Conservation (phyloP, 768 basidiomycete species). For the Hericium coralloides region DNA sequence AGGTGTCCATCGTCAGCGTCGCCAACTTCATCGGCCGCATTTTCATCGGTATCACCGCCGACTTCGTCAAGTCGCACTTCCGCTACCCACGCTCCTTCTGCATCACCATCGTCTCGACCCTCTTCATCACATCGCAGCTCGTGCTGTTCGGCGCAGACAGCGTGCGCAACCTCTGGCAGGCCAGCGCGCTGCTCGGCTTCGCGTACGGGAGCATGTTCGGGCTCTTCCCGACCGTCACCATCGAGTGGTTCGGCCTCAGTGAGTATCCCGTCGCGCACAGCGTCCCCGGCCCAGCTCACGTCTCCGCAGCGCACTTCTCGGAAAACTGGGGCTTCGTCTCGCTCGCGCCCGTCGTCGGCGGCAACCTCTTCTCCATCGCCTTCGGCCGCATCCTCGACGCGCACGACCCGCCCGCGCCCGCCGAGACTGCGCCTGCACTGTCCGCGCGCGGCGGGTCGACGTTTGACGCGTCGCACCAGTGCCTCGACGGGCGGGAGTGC, state of each 20-base stretch:
- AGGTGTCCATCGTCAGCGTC: constrained; percentile 77
- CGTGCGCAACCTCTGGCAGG: constrained; percentile 59
- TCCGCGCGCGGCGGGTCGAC: constrained; percentile 5
- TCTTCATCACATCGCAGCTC: constrained; percentile 70
- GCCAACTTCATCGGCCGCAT: constrained; percentile 78
- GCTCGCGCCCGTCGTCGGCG: constrained; percentile 66
- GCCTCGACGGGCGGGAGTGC: constrained; percentile 17
- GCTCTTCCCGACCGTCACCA: constrained; percentile 61
- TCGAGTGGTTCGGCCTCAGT: constrained; percentile 90
- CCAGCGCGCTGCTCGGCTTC: constrained; percentile 44
- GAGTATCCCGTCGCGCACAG: constrained; percentile 22
- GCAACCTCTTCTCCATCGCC: constrained; percentile 76
- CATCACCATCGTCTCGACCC: constrained; percentile 52
- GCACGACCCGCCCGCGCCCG: constrained; percentile 32
- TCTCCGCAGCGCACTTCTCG: constrained; percentile 52
- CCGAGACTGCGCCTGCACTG: neutral
- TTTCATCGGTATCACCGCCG: constrained; percentile 64
- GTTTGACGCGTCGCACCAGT: constrained; percentile 2
- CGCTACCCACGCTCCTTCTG: constrained; percentile 59
- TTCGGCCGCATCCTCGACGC: constrained; percentile 79
- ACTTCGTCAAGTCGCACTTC: constrained; percentile 48
- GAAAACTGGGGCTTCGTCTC: constrained; percentile 84
- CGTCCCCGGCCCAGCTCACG: neutral
- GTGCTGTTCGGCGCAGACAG: constrained; percentile 44
- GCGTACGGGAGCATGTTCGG: constrained; percentile 73